A percentile compares a stretch with the other conserved stretches of the same genome.
Evolutionary conservation across 2,329 filamentous ascomycete species (phyloP).

Genomic region (Mariannaea elegans): DNA sequence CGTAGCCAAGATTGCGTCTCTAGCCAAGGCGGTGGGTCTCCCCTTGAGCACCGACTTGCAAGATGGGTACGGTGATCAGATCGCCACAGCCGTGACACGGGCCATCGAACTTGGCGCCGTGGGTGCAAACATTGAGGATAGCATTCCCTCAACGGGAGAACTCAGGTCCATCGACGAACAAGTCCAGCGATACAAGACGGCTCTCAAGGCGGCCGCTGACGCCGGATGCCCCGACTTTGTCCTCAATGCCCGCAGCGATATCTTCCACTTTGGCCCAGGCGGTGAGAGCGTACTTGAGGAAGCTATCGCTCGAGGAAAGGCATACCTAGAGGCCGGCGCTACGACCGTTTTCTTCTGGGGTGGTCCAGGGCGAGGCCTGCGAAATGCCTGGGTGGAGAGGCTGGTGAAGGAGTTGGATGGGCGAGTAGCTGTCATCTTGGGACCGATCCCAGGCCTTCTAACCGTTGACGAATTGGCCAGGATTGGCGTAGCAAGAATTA

Average conservation of each 20-base stretch:
- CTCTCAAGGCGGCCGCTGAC: conserved; percentile 52
- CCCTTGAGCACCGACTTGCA: conserved; percentile 67
- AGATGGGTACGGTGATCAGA: conserved; percentile 63
- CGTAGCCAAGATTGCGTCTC: conserved; percentile 53
- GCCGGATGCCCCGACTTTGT: conserved; percentile 63
- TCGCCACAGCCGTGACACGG: conserved; percentile 54
- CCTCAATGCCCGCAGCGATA: conserved; percentile 67
- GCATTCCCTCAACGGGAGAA: conserved; percentile 44
- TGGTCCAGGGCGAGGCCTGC: conserved; percentile 52
- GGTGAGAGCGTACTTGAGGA: conserved; percentile 53
- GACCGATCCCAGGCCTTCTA: conserved; percentile 48
- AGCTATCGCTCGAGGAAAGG: conserved; percentile 61
- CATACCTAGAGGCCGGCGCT: conserved; percentile 66
- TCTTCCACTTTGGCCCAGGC: conserved; percentile 49
- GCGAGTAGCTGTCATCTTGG: conserved; percentile 57
- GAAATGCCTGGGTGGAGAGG: conserved; percentile 54
- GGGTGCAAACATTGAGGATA: conserved; percentile 69
- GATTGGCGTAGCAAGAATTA: conserved; percentile 64
- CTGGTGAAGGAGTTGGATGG: conserved; percentile 60
- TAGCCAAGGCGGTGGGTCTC: conserved; percentile 51
- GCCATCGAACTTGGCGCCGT: conserved; percentile 62
- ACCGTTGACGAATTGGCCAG: conserved; percentile 54
- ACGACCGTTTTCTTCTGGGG: conserved; percentile 71
- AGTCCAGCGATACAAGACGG: conserved; percentile 54
- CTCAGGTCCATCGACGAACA: conserved; percentile 54